These are phyloP conservation scores for Penicillium herquei DNA, from an alignment of 495 filamentous ascomycete species.

Conservation along the genomic window DNA sequence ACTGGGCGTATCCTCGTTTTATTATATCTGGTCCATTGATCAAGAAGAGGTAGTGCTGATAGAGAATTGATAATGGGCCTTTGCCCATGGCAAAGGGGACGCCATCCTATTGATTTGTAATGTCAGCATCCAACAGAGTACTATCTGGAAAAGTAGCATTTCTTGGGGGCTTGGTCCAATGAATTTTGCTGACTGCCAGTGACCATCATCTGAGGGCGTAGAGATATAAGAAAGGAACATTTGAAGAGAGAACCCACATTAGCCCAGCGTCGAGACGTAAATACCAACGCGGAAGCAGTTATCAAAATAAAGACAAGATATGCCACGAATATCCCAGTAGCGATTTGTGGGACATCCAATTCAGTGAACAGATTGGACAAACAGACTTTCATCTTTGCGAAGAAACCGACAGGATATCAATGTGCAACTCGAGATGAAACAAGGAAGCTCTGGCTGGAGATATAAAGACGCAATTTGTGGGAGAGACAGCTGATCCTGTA, in stretches of 20 bases:
- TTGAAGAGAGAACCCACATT: conserved; percentile 14
- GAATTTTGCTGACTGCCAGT: no score
- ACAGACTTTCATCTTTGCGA: not conserved
- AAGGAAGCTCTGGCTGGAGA: no score
- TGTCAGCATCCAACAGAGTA: not conserved
- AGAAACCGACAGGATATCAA: not conserved
- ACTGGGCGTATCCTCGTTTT: conserved; percentile 16
- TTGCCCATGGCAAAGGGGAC: conserved; percentile 13
- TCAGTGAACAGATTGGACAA: not conserved
- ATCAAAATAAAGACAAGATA: conserved; percentile 1
- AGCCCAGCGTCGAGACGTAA: conserved; percentile 15
- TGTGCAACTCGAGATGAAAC: no score
- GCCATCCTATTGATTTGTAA: conserved; percentile 2
- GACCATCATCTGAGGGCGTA: no score
- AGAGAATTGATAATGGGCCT: conserved; percentile 11
- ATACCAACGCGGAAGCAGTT: conserved; percentile 5
- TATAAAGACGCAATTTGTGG: no score
- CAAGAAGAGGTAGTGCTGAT: conserved; percentile 24
- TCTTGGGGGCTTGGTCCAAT: not conserved
- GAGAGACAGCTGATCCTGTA: no score
- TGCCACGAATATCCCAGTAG: conserved; percentile 1
- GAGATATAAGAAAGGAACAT: no score
- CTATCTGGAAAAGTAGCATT: not conserved
- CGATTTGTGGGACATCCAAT: not conserved
- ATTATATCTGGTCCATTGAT: conserved; percentile 21